Conservation (phyloP, 1,284 basidiomycete species). For the Austropuccinia psidii region DNA sequence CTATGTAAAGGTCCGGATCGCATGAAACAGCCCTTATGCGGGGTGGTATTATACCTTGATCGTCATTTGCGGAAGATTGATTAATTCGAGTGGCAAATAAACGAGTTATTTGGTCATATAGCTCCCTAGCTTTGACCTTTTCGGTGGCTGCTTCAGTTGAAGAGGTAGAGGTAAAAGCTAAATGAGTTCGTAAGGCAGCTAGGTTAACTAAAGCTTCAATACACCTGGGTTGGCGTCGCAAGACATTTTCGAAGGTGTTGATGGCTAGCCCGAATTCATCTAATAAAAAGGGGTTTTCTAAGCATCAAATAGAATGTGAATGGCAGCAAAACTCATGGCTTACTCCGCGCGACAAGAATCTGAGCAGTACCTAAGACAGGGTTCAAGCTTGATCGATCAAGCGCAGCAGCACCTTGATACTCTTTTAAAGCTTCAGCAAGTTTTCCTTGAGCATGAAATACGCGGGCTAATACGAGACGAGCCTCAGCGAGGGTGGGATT, state of each 20-base stretch:
- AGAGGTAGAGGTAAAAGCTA: conserved; percentile 40
- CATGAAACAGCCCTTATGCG: conserved; percentile 58
- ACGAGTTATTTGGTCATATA: conserved; percentile 68
- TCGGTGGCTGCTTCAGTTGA: conserved; percentile 58
- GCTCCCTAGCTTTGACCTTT: conserved; percentile 63
- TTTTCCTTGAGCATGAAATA: conserved; percentile 62
- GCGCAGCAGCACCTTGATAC: conserved; percentile 66
- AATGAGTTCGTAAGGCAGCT: conserved; percentile 71
- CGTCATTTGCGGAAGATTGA: conserved; percentile 27
- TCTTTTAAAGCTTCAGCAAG: conserved; percentile 61
- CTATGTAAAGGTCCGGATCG: conserved; percentile 74
- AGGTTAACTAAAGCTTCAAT: conserved; percentile 79
- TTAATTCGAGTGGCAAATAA: conserved; percentile 52
- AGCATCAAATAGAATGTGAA: conserved; percentile 20
- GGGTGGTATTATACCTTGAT: conserved; percentile 48
- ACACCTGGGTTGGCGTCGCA: conserved; percentile 49
- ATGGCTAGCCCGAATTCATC: conserved; percentile 71
- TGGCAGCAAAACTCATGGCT: conserved; percentile 10
- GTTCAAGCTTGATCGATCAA: conserved; percentile 64
- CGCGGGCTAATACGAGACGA: conserved; percentile 66
- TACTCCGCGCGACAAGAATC: conserved; percentile 48
- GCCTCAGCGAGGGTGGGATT: conserved; percentile 68
- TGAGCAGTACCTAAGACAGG: conserved; percentile 78
- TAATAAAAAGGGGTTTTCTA: conserved; percentile 47
- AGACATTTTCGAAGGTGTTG: conserved; percentile 73